Conservation (phyloP, 1,284 basidiomycete genomes). For the Violaceomyces palustris region DNA sequence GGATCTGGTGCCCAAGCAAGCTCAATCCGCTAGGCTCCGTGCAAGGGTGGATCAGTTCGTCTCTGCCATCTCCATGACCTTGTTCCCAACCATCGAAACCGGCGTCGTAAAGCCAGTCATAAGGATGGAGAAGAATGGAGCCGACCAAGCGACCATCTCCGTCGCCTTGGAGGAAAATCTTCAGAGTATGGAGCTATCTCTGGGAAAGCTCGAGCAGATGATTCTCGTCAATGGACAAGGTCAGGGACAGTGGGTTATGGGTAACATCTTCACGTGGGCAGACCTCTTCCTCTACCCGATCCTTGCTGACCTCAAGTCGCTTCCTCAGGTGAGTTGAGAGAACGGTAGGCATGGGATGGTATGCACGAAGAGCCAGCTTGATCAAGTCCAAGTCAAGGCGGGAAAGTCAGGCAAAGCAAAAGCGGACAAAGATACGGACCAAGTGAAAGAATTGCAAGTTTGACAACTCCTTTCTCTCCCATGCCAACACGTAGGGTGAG, state of each 20-base stretch:
- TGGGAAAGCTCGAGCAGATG: slow-evolving; percentile 17
- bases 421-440: no score
- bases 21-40: no score
- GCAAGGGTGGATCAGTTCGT: slow-evolving; percentile 10
- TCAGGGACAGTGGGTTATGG: slow-evolving; percentile 4
- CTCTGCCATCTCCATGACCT: slow-evolving; percentile 8
- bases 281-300: slow-evolving; percentile 29
- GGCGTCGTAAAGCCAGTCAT: slow-evolving; percentile 18
- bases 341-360: no score
- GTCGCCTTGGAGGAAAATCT: slow-evolving; percentile 11
- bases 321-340: no score
- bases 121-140: slow-evolving; percentile 17
- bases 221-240: not conserved
- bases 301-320: no score
- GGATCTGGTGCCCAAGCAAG: slow-evolving; percentile 6
- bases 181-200: slow-evolving; percentile 1
- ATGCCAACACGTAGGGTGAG: no score
- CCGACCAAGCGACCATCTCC: slow-evolving; percentile 12
- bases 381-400: no score
- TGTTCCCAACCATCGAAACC: slow-evolving; percentile 16
- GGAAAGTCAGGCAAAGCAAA: no score
- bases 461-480: slow-evolving; percentile 2
- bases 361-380: no score
- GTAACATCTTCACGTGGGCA: slow-evolving; percentile 7
- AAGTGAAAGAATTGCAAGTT: slow-evolving; percentile 8